Evolutionary conservation across 768 basidiomycete genomes (phyloP).

Genomic region (Tephrocybe sp.): DNA sequence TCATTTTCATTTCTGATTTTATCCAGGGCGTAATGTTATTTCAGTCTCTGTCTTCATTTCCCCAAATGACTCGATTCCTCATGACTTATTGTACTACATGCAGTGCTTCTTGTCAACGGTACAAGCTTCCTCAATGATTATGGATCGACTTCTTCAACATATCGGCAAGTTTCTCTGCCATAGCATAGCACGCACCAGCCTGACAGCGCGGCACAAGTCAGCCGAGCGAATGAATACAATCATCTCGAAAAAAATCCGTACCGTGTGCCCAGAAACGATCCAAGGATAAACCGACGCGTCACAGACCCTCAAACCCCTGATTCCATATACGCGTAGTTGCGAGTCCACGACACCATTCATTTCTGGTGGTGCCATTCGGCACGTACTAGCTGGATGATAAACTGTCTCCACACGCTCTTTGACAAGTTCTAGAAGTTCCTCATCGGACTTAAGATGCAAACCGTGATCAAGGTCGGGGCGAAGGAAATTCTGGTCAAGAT

Average conservation of each 20-base stretch:
- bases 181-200: conserved; percentile 16
- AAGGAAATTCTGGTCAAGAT: conserved; percentile 28
- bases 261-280: conserved; percentile 41
- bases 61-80: not conserved
- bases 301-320: conserved; percentile 39
- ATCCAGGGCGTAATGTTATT: too few species aligned
- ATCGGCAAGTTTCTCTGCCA: conserved; percentile 16
- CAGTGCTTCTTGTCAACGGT: not conserved
- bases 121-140: not conserved
- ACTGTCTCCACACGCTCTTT: conserved; percentile 40
- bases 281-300: conserved; percentile 39
- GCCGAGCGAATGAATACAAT: not conserved
- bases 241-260: conserved; percentile 12
- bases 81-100: not conserved
- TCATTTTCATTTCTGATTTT: too few species aligned
- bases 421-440: conserved; percentile 36
- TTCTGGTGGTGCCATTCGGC: conserved; percentile 40
- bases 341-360: conserved; percentile 44
- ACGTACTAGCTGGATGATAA: conserved; percentile 44
- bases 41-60: too few species aligned
- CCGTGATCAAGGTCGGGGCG: conserved; percentile 34
- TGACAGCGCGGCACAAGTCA: not conserved
- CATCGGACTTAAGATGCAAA: conserved; percentile 31
- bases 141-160: conserved; percentile 10
- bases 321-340: conserved; percentile 40